A percentile compares a stretch with the other conserved stretches of the same genome.
Evolutionary conservation across 164 flowering plant genomes (phyloP).

Genomic region (Sedum album): DNA sequence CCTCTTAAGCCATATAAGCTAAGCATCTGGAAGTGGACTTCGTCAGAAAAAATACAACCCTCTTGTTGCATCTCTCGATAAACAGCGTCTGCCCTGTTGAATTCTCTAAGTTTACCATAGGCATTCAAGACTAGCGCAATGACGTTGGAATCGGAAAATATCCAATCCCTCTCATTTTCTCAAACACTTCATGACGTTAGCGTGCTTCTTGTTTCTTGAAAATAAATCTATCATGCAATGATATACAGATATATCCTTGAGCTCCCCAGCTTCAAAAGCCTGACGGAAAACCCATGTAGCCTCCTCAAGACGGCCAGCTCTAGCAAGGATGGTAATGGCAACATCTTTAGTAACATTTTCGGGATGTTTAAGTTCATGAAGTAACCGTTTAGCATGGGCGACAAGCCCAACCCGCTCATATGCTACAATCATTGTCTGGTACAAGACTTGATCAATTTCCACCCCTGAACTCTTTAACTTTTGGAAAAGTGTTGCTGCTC

Average conservation of each 20-base stretch:
- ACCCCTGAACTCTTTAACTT: constrained; percentile 69
- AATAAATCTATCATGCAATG: constrained; percentile 61
- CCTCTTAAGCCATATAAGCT: constrained; percentile 55
- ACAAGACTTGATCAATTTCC: constrained; percentile 80
- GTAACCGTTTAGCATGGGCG: constrained; percentile 74
- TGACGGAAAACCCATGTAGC: constrained; percentile 87
- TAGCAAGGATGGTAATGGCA: constrained; percentile 61
- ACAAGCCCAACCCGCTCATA: constrained; percentile 79
- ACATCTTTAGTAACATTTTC: constrained; percentile 67
- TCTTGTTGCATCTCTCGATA: constrained; percentile 71
- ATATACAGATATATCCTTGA: constrained; percentile 64
- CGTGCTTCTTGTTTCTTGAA: constrained; percentile 55
- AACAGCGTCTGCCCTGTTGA: constrained; percentile 59
- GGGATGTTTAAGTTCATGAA: constrained; percentile 66
- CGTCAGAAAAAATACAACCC: constrained; percentile 68
- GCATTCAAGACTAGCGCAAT: constrained; percentile 70
- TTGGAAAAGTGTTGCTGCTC: constrained; percentile 77
- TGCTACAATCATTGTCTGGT: constrained; percentile 93
- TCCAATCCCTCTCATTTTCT: constrained; percentile 73
- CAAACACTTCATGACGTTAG: constrained; percentile 74
- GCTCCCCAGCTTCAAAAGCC: constrained; percentile 65
- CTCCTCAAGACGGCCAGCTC: constrained; percentile 82
- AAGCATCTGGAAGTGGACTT: constrained; percentile 87
- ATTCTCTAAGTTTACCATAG: constrained; percentile 62
- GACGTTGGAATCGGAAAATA: constrained; percentile 59